Conservation (phyloP, 495 filamentous ascomycete genomes). For the Copromyces sp. region DNA sequence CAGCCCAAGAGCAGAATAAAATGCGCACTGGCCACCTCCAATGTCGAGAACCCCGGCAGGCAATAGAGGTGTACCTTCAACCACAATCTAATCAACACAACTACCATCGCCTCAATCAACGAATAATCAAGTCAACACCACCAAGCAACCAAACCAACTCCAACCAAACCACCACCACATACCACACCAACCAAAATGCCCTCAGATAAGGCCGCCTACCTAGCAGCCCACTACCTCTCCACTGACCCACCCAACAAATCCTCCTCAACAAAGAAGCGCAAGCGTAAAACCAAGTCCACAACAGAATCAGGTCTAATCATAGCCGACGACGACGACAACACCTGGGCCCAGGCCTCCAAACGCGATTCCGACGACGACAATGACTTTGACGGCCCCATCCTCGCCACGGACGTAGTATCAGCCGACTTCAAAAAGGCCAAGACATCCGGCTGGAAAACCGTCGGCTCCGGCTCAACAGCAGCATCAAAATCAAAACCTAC, state of each 20-base stretch:
- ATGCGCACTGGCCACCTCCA: background rate
- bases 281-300: constrained; percentile 58
- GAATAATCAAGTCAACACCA: background rate
- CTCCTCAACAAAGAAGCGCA: constrained; percentile 58
- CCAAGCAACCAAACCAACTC: background rate
- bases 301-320: constrained; percentile 65
- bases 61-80: background rate
- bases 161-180: background rate
- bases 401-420: constrained; percentile 39
- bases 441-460: constrained; percentile 65
- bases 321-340: constrained; percentile 75
- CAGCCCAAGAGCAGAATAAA: background rate
- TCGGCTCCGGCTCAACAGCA: constrained; percentile 36
- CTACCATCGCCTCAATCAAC: background rate
- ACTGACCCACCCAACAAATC: constrained; percentile 49
- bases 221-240: constrained; percentile 87
- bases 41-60: background rate
- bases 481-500: constrained; percentile 2
- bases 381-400: constrained; percentile 28
- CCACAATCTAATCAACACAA: background rate
- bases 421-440: constrained; percentile 71
- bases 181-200: constrained; percentile 31
- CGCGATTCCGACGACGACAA: constrained; percentile 35
- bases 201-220: constrained; percentile 69
- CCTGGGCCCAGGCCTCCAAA: constrained; percentile 46